Evolutionary conservation across 1,284 basidiomycete species (phyloP), one percentile per base, ranked within the genome.

Genomic region (Amylostereum areolatum): DNA sequence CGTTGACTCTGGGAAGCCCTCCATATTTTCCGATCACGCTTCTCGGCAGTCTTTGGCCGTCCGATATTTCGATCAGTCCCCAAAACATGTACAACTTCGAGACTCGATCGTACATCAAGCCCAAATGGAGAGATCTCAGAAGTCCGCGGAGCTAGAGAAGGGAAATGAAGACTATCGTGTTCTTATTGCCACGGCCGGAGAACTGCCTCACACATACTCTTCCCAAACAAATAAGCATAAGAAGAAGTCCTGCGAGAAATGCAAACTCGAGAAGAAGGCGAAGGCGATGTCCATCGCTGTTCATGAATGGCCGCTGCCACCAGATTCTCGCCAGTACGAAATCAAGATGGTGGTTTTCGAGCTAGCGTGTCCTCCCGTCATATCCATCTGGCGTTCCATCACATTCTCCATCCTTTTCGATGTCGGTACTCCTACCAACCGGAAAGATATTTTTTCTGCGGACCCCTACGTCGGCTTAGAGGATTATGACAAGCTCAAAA

Each of bases 301-400:
- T 3, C 60, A 74, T 41, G 78, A 81, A 46, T 78, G 75, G 78
- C 77, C 77, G 0, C 56, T 81, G 31, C 75, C 78, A 0, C 31
- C 49, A 0, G 42, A 60, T 18, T 18, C 18, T 18, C 18, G 18
- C 6, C 2, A 29, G 3, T 35, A 60, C 1, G 29, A 48, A 1
- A 66, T 65, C 0, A 57, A 67, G 45, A 53, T 51, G 1, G 64
- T 67, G 0, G 61, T 80, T 0, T 80, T 81, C 44, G 78, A 81
- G 47, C 52, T 78, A 1, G 46, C 55, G 3, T 66, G 66, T 40
- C 79, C 79, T 0, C 28, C 52, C 0, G 51, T 56, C 0, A 74
- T 77, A 50, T 52, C 60, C 3, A 59, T 66, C 33, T 80, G 78
- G 79, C 63, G 79, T 11, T 57, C 57, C 2, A 60, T 56, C 3